phyloP scores from a whole-genome alignment of 768 basidiomycete genomes.

The Pulveroboletus sp. region DNA sequence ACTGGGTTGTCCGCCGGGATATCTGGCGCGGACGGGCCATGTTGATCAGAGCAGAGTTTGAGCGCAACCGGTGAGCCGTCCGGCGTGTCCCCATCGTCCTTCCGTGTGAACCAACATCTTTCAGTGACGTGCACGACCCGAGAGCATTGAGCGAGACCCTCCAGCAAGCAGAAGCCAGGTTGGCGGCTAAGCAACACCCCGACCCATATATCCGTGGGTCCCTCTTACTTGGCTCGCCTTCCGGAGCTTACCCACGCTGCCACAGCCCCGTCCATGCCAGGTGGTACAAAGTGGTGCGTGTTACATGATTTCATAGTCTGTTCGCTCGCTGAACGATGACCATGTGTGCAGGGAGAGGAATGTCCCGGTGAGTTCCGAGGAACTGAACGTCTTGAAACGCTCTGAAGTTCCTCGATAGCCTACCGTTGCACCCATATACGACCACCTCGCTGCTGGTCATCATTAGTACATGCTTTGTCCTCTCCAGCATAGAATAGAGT shows the following conservation, averaged over 20 bases:
- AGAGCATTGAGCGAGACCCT: constrained; percentile 74
- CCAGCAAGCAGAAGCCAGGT: constrained; percentile 70
- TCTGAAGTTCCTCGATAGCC: constrained; percentile 40
- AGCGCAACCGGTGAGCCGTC: constrained; percentile 70
- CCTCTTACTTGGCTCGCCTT: background rate
- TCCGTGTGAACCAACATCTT: background rate
- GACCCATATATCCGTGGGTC: constrained; percentile 90
- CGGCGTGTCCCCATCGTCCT: constrained; percentile 11
- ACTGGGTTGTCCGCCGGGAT: constrained; percentile 87
- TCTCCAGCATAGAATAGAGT: too few relatives aligned
- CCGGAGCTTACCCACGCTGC: background rate
- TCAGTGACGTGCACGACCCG: constrained; percentile 79
- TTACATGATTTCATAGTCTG: background rate
- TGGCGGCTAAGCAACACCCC: constrained; percentile 70
- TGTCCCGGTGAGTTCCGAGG: constrained; percentile 53
- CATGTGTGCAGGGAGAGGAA: constrained; percentile 66
- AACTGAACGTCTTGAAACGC: background rate
- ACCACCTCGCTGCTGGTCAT: constrained; percentile 44
- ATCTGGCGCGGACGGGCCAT: constrained; percentile 83
- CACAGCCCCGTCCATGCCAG: constrained; percentile 75
- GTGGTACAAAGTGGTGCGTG: constrained; percentile 93
- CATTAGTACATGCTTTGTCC: constrained; percentile 17
- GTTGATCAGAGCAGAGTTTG: constrained; percentile 88
- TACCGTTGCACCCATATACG: constrained; percentile 56
- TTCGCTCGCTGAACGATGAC: background rate